A percentile compares a stretch with the other conserved stretches of the same genome.
These are phyloP conservation scores for Trametes gibbosa DNA, from an alignment of 768 basidiomycete species.

Conservation along the genomic window DNA sequence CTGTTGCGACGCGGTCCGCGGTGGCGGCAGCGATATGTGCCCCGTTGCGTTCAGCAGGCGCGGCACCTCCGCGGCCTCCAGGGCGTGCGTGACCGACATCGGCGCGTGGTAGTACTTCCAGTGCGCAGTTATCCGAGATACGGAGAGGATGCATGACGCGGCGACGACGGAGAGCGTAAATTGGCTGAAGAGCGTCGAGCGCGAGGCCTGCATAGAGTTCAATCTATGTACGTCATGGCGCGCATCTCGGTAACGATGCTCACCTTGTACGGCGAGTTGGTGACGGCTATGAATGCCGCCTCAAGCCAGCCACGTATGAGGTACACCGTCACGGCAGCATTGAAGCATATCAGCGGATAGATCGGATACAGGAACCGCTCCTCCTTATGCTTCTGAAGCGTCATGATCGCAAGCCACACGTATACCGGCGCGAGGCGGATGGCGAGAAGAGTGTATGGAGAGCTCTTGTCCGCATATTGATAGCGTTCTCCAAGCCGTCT, in stretches of 20 bases:
- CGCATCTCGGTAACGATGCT: slow-evolving; percentile 27
- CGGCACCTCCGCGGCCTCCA: slow-evolving; percentile 80
- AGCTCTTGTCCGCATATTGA: slow-evolving; percentile 58
- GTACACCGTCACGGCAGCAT: slow-evolving; percentile 87
- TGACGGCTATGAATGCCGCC: slow-evolving; percentile 65
- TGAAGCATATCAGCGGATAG: slow-evolving; percentile 90
- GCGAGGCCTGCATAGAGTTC: slow-evolving; percentile 61
- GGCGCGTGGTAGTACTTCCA: slow-evolving; percentile 92
- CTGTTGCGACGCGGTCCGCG: slow-evolving; percentile 17
- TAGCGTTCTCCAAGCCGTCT: slow-evolving; percentile 64
- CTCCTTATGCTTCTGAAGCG: slow-evolving; percentile 89
- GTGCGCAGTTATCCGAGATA: slow-evolving; percentile 78
- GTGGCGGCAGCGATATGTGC: slow-evolving; percentile 49
- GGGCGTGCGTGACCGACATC: slow-evolving; percentile 60
- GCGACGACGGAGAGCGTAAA: slow-evolving; percentile 72
- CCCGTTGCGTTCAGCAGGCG: slow-evolving; percentile 73
- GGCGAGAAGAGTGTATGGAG: slow-evolving; percentile 74
- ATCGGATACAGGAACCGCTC: slow-evolving; percentile 98
- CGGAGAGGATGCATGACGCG: slow-evolving; percentile 65
- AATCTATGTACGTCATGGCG: neutral
- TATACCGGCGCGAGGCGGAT: slow-evolving; percentile 87
- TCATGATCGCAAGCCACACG: slow-evolving; percentile 83
- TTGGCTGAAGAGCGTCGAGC: slow-evolving; percentile 68
- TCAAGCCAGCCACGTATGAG: slow-evolving; percentile 88
- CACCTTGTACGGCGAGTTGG: slow-evolving; percentile 84